A percentile compares a stretch with the other conserved stretches of the same genome.
Conservation (phyloP, 352 stramenopile genomes). For the Aphanomyces invadans region DNA sequence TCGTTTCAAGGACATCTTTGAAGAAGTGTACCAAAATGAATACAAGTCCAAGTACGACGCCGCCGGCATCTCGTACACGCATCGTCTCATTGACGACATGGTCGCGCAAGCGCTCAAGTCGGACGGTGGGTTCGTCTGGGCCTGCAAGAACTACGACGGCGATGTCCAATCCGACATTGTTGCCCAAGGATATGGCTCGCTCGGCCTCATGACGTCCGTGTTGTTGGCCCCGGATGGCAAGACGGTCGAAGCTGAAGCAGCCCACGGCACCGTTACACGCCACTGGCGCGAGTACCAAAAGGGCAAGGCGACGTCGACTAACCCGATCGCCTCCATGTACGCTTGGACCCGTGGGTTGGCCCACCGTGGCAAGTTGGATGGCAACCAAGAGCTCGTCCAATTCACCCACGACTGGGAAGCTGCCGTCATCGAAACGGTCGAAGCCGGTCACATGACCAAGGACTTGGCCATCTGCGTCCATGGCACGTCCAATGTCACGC, state of each 20-base stretch:
- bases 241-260: constrained; percentile 82
- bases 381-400: constrained; percentile 59
- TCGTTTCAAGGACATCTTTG: constrained; percentile 86
- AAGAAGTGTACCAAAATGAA: constrained; percentile 72
- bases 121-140: constrained; percentile 84
- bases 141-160: constrained; percentile 89
- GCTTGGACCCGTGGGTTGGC: constrained; percentile 79
- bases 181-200: constrained; percentile 80
- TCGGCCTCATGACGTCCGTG: constrained; percentile 85
- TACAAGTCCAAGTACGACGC: constrained; percentile 70
- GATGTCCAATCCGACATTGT: constrained; percentile 88
- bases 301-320: constrained; percentile 80
- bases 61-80: constrained; percentile 71
- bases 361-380: constrained; percentile 80
- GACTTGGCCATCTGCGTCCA: constrained; percentile 78
- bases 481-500: constrained; percentile 51
- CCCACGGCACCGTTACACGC: constrained; percentile 84
- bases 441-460: constrained; percentile 81
- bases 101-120: constrained; percentile 85
- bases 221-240: constrained; percentile 76
- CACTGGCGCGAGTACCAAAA: constrained; percentile 86
- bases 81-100: constrained; percentile 88
- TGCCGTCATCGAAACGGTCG: constrained; percentile 73
- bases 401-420: constrained; percentile 73
- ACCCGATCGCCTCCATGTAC: constrained; percentile 85